Percentiles rank a stretch among this genome's conserved stretches.
Evolutionary conservation across 768 basidiomycete genomes (phyloP).

Genomic region (Auriscalpium orientale): DNA sequence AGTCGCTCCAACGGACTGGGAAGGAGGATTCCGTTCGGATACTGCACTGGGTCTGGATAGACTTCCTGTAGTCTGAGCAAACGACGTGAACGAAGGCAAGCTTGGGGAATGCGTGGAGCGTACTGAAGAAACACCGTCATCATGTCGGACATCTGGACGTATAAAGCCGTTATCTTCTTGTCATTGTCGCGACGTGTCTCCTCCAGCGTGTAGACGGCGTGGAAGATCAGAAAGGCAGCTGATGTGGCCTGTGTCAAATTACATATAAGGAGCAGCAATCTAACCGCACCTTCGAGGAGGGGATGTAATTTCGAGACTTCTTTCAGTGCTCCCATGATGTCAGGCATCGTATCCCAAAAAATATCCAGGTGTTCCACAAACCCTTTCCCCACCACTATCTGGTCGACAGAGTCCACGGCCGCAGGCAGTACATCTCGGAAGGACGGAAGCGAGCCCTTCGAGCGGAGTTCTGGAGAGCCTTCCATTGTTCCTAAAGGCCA

Average conservation of each 20-base stretch:
- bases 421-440: not conserved
- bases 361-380: slow-evolving; percentile 15
- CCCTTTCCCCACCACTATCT: not conserved
- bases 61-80: slow-evolving; percentile 22
- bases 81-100: not conserved
- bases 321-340: slow-evolving; percentile 21
- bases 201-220: slow-evolving; percentile 40
- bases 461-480: too few species aligned
- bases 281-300: slow-evolving; percentile 19
- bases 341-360: slow-evolving; percentile 20
- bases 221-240: slow-evolving; percentile 45
- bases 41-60: slow-evolving; percentile 20
- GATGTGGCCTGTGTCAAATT: not conserved
- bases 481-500: too few species aligned
- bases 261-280: not conserved
- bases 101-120: not conserved
- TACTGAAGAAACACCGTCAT: slow-evolving; percentile 23
- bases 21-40: slow-evolving; percentile 25
- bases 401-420: not conserved
- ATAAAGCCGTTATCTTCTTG: slow-evolving; percentile 37
- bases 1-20: slow-evolving; percentile 26
- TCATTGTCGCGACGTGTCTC: slow-evolving; percentile 44
- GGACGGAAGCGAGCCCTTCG: too few species aligned
- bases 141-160: slow-evolving; percentile 43
- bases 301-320: slow-evolving; percentile 23